A percentile compares a stretch with the other conserved stretches of the same genome.
phyloP scores from a whole-genome alignment of 345 rosid genomes.

The Citrus reticulata region DNA sequence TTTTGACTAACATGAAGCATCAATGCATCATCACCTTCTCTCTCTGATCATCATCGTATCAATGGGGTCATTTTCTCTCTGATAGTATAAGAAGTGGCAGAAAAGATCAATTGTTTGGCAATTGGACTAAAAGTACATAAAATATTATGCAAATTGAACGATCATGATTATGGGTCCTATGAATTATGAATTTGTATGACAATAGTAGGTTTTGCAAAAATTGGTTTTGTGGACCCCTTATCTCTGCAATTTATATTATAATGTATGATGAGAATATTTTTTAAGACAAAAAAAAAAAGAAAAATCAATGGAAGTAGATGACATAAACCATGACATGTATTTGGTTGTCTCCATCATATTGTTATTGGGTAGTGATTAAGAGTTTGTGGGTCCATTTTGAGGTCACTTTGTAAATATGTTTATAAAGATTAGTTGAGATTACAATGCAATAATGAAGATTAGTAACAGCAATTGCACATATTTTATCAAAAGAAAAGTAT shows the following conservation, averaged over 20 bases:
- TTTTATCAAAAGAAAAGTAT: background rate
- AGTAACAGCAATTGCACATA: background rate
- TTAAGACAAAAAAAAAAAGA: background rate
- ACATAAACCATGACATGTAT: conserved; percentile 4
- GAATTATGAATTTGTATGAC: conserved; percentile 4
- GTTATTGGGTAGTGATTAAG: conserved; percentile 14
- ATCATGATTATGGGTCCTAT: conserved; percentile 4
- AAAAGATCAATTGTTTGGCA: background rate
- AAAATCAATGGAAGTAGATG: no score
- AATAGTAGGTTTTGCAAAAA: background rate
- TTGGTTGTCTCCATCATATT: conserved; percentile 2
- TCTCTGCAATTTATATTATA: background rate
- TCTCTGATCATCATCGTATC: conserved; percentile 1
- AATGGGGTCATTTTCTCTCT: conserved; percentile 25
- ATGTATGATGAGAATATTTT: background rate
- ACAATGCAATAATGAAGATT: background rate
- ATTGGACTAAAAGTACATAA: background rate
- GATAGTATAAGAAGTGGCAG: background rate
- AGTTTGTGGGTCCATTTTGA: conserved; percentile 12
- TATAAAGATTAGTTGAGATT: background rate
- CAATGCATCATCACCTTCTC: background rate
- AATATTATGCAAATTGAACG: conserved; percentile 2
- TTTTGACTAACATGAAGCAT: background rate
- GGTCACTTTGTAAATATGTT: background rate
- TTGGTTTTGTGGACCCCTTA: conserved; percentile 16